phyloP scores from a whole-genome alignment of 2,329 filamentous ascomycete species.

The Paecilomyces fulvus region DNA sequence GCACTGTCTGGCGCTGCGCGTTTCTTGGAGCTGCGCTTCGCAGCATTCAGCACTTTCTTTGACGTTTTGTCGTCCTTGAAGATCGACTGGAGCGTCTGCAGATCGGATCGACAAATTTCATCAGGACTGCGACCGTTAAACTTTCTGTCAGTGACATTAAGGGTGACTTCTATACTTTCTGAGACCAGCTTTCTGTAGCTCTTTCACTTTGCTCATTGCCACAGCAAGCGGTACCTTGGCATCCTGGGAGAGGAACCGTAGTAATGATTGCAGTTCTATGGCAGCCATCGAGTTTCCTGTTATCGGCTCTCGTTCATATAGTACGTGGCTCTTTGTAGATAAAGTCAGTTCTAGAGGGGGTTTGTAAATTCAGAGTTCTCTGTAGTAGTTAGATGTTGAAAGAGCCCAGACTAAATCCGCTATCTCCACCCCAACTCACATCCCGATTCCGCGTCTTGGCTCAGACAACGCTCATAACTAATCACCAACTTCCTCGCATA shows the following conservation, averaged over 20 bases:
- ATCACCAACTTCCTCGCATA: not conserved
- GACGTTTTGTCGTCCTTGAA: constrained; percentile 46
- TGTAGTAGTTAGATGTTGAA: too few species aligned
- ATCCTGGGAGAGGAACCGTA: constrained; percentile 53
- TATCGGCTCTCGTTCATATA: not conserved
- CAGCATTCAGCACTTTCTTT: constrained; percentile 50
- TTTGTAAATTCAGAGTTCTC: too few species aligned
- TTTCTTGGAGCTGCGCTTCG: constrained; percentile 46
- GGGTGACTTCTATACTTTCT: constrained; percentile 20
- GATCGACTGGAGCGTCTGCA: constrained; percentile 34
- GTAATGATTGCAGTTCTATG: constrained; percentile 32
- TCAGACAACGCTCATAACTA: not conserved
- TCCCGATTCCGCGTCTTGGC: not conserved
- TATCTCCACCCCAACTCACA: not conserved
- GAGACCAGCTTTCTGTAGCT: constrained; percentile 44
- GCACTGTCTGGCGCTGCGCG: constrained; percentile 33
- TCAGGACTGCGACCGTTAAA: constrained; percentile 21
- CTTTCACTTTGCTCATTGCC: constrained; percentile 47
- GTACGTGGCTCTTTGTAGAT: not conserved
- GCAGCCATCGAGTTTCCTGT: constrained; percentile 11
- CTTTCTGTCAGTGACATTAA: constrained; percentile 2
- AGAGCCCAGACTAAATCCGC: not conserved
- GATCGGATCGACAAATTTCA: constrained; percentile 41
- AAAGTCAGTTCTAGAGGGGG: too few species aligned
- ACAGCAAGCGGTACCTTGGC: constrained; percentile 46